Conservation (phyloP, 768 basidiomycete genomes). For the Leucosporidium scottii region DNA sequence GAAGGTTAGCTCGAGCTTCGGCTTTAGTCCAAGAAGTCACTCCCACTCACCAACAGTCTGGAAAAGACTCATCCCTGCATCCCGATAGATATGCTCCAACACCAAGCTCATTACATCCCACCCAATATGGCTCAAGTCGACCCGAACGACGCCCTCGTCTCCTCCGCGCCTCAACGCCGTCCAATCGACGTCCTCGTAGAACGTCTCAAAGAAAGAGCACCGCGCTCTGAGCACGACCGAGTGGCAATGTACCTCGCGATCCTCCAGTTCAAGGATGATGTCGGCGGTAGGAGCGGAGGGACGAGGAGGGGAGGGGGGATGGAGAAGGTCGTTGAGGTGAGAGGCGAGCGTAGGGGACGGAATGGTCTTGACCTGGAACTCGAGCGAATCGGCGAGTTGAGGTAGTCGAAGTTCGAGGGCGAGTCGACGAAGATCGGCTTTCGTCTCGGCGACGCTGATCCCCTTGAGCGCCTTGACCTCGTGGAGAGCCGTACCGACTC, state of each 20-base stretch:
- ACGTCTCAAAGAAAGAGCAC: conserved; percentile 70
- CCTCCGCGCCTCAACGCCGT: conserved; percentile 55
- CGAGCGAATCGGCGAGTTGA: conserved; percentile 52
- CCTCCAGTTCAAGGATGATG: conserved; percentile 62
- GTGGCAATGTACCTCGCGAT: conserved; percentile 59
- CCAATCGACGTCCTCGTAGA: conserved; percentile 82
- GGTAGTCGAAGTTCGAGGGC: conserved; percentile 50
- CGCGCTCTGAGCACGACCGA: conserved; percentile 72
- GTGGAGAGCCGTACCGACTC: conserved; percentile 51
- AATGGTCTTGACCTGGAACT: conserved; percentile 55
- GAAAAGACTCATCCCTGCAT: conserved; percentile 58
- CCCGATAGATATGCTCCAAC: conserved; percentile 68
- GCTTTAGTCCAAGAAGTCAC: neutral
- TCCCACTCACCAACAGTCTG: conserved; percentile 55
- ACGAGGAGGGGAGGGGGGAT: conserved; percentile 41
- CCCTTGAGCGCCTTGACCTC: conserved; percentile 21
- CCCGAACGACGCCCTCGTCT: conserved; percentile 49
- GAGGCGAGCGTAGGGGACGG: conserved; percentile 49
- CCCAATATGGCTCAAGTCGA: conserved; percentile 64
- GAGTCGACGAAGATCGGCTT: neutral
- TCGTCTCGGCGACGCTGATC: conserved; percentile 8
- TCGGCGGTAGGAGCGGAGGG: conserved; percentile 45
- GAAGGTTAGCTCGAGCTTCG: neutral
- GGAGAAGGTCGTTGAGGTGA: conserved; percentile 50
- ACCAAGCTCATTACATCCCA: conserved; percentile 72